Conservation (phyloP, 106 monocot species). For the Allium cepa region DNA sequence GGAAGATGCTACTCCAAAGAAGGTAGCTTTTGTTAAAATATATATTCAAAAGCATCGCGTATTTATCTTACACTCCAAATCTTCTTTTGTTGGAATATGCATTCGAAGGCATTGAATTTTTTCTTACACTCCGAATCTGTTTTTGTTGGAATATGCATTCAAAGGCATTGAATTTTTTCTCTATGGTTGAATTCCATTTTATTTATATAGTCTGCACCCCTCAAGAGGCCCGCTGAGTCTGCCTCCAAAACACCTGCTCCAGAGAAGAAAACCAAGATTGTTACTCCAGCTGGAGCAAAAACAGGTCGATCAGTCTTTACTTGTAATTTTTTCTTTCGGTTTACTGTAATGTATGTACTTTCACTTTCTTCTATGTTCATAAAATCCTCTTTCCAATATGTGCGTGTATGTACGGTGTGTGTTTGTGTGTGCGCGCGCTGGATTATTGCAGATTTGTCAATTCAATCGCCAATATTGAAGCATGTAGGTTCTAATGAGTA, state of each 20-base stretch:
- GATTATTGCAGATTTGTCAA: too few species aligned
- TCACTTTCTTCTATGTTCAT: background rate
- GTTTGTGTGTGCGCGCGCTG: too few species aligned
- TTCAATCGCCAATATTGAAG: too few species aligned
- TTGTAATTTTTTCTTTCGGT: background rate
- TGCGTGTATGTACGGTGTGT: too few species aligned
- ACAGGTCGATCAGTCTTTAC: conserved; percentile 27
- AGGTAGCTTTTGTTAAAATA: conserved; percentile 9
- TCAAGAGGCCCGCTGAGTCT: conserved; percentile 31
- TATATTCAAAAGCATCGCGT: too few species aligned
- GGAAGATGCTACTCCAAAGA: conserved; percentile 30
- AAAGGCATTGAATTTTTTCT: background rate
- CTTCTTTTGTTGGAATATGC: background rate
- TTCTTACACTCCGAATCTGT: too few species aligned
- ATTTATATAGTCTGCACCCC: conserved; percentile 15
- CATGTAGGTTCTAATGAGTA: background rate
- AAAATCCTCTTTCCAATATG: background rate
- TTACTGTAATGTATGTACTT: background rate
- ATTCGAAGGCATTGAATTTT: background rate
- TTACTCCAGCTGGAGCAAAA: conserved; percentile 46
- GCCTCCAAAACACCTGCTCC: conserved; percentile 37
- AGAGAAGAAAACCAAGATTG: conserved; percentile 59
- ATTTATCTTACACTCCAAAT: too few species aligned
- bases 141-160: background rate
- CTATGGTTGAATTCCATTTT: background rate